Base-by-base conservation (phyloP, 2,329 filamentous ascomycete genomes). In the Torrubiella hemipterigena region DNA sequence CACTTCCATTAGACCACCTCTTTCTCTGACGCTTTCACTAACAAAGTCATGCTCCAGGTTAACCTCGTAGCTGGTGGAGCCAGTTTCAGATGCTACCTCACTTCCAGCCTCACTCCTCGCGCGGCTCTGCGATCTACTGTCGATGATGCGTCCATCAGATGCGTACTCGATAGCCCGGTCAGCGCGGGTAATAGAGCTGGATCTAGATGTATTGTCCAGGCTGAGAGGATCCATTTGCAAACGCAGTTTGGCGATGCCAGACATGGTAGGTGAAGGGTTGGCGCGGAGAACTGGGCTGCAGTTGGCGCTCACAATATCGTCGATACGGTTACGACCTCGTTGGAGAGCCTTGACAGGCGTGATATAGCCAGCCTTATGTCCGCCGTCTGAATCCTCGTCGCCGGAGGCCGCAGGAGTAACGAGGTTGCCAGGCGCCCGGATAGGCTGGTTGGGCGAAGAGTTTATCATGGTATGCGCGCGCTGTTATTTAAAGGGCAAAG, bases 11-110 rank as follows among this genome's bases (percentile, higher is more conserved):
- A 59, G 19, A 36, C 40, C 33, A 35, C 45, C 41, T 31, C 57
- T 58, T 31, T 63, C 60, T 15, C 59, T 56, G 22, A 72, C 59
- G 42, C 65, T 73, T 46, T 74, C 70, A 51, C 82, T 91, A 37
- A 84, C 69, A 45, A 93, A 95, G 51, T 95, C 87, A 39, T 84
- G 61, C 43, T 91, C 81, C 22, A 95, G 67, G 31, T 74, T 74
- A 40, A 95, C 77, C 57, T 95, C 83, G 50, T 94, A 95, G 49
- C 77, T 82, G 31, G 82, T 81, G 50, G 65, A 66, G 13, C 54
- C 59, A 17, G 72, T 70, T 45, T 89, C 81, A 2, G 81, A 87
- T 5, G 17, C 19, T 42, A 67, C 70, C 44, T 61, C 68, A 45
- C 59, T 74, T 50, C 61, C 63, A 27, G 59, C 59, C 34, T 67